A percentile compares a stretch with the other conserved stretches of the same genome.
phyloP scores from a whole-genome alignment of 345 rosid species.

The Trapa bicornis region DNA sequence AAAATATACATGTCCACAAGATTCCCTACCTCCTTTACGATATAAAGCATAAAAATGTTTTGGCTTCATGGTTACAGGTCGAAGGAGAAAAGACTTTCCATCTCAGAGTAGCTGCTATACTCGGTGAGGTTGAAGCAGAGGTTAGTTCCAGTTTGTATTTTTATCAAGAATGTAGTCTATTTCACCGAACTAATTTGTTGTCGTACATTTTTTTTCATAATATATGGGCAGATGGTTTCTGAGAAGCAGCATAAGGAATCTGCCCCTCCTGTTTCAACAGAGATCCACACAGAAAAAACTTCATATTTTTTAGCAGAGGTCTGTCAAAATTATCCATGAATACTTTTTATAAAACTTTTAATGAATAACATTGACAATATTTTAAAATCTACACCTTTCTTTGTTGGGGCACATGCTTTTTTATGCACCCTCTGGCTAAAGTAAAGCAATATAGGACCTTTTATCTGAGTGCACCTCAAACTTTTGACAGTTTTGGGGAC shows the following conservation, averaged over 20 bases:
- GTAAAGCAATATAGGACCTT: not conserved
- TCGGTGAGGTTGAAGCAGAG: slow-evolving; percentile 95
- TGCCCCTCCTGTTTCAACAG: slow-evolving; percentile 76
- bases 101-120: slow-evolving; percentile 76
- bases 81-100: slow-evolving; percentile 90
- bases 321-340: slow-evolving; percentile 11
- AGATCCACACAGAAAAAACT: slow-evolving; percentile 39
- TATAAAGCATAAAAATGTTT: not conserved
- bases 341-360: not conserved
- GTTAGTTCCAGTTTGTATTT: slow-evolving; percentile 30
- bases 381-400: too few species aligned
- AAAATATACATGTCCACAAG: not conserved
- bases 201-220: not conserved
- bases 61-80: slow-evolving; percentile 31
- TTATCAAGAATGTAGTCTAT: not conserved
- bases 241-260: slow-evolving; percentile 93
- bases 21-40: not conserved
- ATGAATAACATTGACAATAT: not conserved
- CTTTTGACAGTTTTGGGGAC: too few species aligned
- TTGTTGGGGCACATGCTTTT: too few species aligned
- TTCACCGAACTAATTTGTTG: not conserved
- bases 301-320: slow-evolving; percentile 82
- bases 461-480: not conserved
- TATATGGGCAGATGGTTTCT: slow-evolving; percentile 58
- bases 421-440: too few species aligned